phyloP scores from a whole-genome alignment of 2,329 filamentous ascomycete genomes.

The Capronia coronata region DNA sequence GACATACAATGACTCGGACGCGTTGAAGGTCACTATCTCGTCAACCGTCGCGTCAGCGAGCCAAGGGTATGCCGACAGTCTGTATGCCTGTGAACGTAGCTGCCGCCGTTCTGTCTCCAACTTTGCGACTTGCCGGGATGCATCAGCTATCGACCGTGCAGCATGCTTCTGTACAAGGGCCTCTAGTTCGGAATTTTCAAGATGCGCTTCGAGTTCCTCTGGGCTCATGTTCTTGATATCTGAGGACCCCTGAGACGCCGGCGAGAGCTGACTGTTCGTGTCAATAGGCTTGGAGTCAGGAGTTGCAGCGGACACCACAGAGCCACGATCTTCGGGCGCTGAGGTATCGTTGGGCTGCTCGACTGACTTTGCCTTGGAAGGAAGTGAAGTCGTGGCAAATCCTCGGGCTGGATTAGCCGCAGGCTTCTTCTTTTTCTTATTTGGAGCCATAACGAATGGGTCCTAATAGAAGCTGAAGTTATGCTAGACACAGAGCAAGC shows the following conservation, averaged over 20 bases:
- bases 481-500: neutral
- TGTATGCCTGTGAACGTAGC: conserved; percentile 69
- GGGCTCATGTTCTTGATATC: conserved; percentile 57
- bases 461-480: neutral
- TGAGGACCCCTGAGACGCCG: neutral
- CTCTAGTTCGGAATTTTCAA: conserved; percentile 87
- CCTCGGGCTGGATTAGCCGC: conserved; percentile 80
- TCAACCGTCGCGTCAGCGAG: conserved; percentile 71
- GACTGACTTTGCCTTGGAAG: conserved; percentile 65
- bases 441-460: conserved; percentile 52
- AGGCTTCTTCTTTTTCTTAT: conserved; percentile 83
- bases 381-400: conserved; percentile 87
- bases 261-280: neutral
- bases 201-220: conserved; percentile 81
- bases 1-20: neutral
- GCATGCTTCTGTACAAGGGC: conserved; percentile 78
- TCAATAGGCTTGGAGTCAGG: neutral
- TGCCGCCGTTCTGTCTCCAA: conserved; percentile 81
- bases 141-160: conserved; percentile 71
- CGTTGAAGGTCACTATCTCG: conserved; percentile 60
- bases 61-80: conserved; percentile 69
- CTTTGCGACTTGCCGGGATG: conserved; percentile 65
- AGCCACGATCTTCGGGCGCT: neutral
- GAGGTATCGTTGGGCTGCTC: conserved; percentile 29
- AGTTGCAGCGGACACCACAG: neutral